Percentiles rank a stretch among this genome's conserved stretches.
These are phyloP conservation scores for Coleophoma crateriformis DNA, from an alignment of 2,329 filamentous ascomycete genomes.

Conservation along the genomic window DNA sequence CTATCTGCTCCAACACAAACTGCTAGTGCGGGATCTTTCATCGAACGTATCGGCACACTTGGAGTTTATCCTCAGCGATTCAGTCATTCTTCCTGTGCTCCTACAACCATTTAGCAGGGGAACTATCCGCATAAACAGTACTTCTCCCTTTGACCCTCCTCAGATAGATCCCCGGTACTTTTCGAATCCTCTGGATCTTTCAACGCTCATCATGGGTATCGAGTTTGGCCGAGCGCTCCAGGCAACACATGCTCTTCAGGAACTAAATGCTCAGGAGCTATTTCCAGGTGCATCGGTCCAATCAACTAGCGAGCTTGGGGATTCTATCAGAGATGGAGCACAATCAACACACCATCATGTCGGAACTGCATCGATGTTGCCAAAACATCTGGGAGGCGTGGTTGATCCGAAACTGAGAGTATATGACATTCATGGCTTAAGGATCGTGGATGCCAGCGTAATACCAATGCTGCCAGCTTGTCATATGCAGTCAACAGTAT, in stretches of 20 bases:
- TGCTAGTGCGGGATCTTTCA: background rate
- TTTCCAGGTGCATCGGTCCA: conserved; percentile 20
- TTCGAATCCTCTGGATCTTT: conserved; percentile 30
- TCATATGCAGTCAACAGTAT: conserved; percentile 9
- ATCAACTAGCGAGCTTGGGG: conserved; percentile 15
- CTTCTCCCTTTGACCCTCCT: conserved; percentile 19
- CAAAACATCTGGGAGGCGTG: conserved; percentile 7
- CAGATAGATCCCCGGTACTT: conserved; percentile 28
- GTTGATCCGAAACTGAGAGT: conserved; percentile 7
- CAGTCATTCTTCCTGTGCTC: conserved; percentile 3
- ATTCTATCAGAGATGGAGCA: conserved; percentile 23
- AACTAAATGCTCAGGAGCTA: conserved; percentile 23
- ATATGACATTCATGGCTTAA: conserved; percentile 7
- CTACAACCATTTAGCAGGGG: conserved; percentile 9
- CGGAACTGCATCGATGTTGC: conserved; percentile 13
- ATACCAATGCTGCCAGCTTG: conserved; percentile 6
- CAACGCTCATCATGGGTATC: conserved; percentile 24
- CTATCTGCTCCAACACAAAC: conserved; percentile 4
- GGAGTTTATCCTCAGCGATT: conserved; percentile 8
- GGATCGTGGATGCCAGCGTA: conserved; percentile 6
- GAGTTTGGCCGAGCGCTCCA: conserved; percentile 6
- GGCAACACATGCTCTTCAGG: conserved; percentile 18
- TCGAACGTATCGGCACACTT: background rate
- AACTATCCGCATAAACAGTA: conserved; percentile 8
- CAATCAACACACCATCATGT: conserved; percentile 32